Evolutionary conservation across 805 yeast species (phyloP), one percentile per base, ranked within the genome.

Genomic region (Candida anglica): DNA sequence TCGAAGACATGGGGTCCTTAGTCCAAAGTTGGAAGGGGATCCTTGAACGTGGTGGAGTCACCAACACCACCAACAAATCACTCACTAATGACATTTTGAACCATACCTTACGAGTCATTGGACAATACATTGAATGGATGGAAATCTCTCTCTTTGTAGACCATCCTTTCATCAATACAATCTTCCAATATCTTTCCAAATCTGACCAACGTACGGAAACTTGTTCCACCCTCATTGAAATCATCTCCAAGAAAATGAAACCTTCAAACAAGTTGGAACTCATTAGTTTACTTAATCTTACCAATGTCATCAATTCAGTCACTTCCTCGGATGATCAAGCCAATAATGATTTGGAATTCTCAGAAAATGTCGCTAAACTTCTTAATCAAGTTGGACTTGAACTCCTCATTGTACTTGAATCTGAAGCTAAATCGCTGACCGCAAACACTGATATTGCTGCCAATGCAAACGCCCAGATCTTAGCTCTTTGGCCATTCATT

Each of bases 111-210:
- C 68, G 69, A 33, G 79, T 79, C 36, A 76, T 93, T 36, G 97
- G 97, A 8, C 77, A 78, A 9, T 93, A 84, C 73, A 84, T 88
- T 16, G 80, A 89, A 16, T 93, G 99, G 98, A 86, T 89, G 55
- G 94, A 86, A 53, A 79, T 89, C 40, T 68, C 80, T 35, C 66
- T 86, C 46, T 77, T 91, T 35, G 70, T 88, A 19, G 77, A 76
- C 32, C 69, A 73, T 21, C 29, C 34, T 5, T 79, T 75, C 44
- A 63, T 86, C 47, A 58, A 67, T 18, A 52, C 74, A 23, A 71
- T 87, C 30, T 81, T 77, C 48, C 73, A 71, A 38, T 80, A 73
- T 48, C 66, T 87, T 42, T 69, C 68, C 34, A 59, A 56, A 38
- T 57, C 58, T 4, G 59, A 56, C 15, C 74, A 76, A 33, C 74